Base-by-base conservation (phyloP, 2,329 filamentous ascomycete genomes). In the Rhytidhysteron rufulum region DNA sequence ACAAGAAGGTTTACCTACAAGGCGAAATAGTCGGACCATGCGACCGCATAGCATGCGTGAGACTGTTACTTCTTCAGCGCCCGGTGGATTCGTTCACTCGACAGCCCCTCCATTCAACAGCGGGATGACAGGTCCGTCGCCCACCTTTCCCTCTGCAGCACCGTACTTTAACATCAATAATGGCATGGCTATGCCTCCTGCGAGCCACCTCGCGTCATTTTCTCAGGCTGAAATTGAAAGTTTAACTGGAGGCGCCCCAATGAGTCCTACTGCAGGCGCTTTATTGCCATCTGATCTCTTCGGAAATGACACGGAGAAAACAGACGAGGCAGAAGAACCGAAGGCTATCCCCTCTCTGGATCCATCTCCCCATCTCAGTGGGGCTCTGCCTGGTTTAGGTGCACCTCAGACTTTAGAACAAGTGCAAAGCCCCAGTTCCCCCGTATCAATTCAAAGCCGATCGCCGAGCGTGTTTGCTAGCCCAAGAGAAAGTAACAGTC, bases 221-320 rank as follows among this genome's bases (percentile, higher is more conserved):
- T 79, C 78, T 5, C 83, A 86, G 22, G 75, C 79, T 2, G 82
- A 85, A 15, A 66, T 83, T 4, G 78, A 79, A 42, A 73, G 73
- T 15, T 60, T 85, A 25, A 80, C 75, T 3, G 77, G 74, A 15
- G 81, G 79, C 20, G 86, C 84, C 2, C 85, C 85, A 1, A 78
- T 91, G 60, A 90, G 85, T 53, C 87, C 87, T 2, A 85, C 85
- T 4, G 87, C 86, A 2, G 82, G 85, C 20, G 77, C 83, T 13
- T 71, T 91, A 3, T 68, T 94, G 13, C 87, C 87, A 1, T 85
- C 86, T 1, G 80, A 78, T 43, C 68, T 85, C 4, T 73, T 81
- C 36, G 75, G 75, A 5, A 80, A 84, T 37, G 83, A 86, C 34
- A 74, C 82, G 29, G 81, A 83, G 13, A 68, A 57, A 34, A 61